These are phyloP conservation scores for Laburnicola sp. DNA, from an alignment of 2,329 filamentous ascomycete genomes.

Conservation along the genomic window DNA sequence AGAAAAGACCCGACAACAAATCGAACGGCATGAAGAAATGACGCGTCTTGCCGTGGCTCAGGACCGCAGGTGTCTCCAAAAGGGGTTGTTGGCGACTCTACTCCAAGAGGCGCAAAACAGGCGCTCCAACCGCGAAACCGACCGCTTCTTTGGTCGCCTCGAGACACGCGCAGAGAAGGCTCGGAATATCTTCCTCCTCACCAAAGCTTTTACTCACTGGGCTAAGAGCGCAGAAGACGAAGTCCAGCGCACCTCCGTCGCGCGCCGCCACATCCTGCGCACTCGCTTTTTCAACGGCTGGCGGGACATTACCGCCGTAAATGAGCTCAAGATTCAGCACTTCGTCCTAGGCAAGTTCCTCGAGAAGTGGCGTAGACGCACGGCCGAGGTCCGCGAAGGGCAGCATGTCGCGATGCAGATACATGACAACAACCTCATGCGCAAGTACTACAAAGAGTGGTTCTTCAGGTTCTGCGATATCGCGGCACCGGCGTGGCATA, in stretches of 20 bases:
- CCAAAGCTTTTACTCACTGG: slow-evolving; percentile 71
- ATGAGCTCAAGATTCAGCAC: slow-evolving; percentile 58
- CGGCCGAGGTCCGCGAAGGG: slow-evolving; percentile 41
- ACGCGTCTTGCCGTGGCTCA: slow-evolving; percentile 48
- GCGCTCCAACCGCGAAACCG: slow-evolving; percentile 51
- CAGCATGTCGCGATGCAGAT: slow-evolving; percentile 35
- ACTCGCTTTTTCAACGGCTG: slow-evolving; percentile 70
- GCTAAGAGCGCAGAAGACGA: slow-evolving; percentile 65
- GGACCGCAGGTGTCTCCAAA: slow-evolving; percentile 57
- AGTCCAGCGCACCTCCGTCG: slow-evolving; percentile 66
- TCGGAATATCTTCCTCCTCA: slow-evolving; percentile 66
- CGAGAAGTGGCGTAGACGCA: slow-evolving; percentile 54
- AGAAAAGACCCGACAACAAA: slow-evolving; percentile 43
- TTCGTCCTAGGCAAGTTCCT: slow-evolving; percentile 60
- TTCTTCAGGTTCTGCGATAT: slow-evolving; percentile 44
- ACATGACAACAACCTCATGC: slow-evolving; percentile 40
- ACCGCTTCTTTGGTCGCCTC: slow-evolving; percentile 58
- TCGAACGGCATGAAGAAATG: slow-evolving; percentile 31
- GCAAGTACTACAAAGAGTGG: slow-evolving; percentile 41
- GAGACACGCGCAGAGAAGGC: slow-evolving; percentile 65
- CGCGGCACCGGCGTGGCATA: slow-evolving; percentile 39
- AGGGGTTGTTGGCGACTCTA: slow-evolving; percentile 54
- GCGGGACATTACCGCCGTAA: slow-evolving; percentile 65
- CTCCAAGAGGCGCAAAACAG: slow-evolving; percentile 34
- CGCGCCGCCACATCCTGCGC: slow-evolving; percentile 70